Conservation (phyloP, 148 eudicot species). For the Chenopodium berlandieri region DNA sequence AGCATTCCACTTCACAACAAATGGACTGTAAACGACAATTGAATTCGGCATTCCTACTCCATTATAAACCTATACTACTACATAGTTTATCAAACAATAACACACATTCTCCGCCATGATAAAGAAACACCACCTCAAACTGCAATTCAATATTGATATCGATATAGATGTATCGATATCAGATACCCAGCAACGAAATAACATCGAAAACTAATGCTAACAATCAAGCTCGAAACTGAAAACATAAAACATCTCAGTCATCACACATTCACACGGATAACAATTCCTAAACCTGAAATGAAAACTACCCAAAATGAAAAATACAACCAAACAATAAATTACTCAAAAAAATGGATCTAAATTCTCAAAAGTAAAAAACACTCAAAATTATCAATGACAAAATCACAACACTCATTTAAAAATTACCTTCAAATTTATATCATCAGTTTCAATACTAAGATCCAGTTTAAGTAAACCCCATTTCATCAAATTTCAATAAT, state of each 20-base stretch:
- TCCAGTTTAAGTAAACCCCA: slow-evolving; percentile 25
- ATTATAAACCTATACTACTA: not conserved
- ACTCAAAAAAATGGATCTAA: slow-evolving; percentile 18
- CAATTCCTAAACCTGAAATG: not conserved
- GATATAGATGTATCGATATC: not conserved
- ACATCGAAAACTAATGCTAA: not conserved
- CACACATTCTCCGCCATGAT: not conserved
- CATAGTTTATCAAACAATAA: not conserved
- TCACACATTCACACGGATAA: not conserved
- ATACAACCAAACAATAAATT: not conserved
- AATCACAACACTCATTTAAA: not conserved
- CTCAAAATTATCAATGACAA: slow-evolving; percentile 12
- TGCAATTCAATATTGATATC: not conserved
- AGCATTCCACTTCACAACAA: not conserved
- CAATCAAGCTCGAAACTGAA: not conserved
- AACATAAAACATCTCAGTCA: not conserved
- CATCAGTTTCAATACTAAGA: slow-evolving; percentile 18
- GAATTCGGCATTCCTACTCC: not conserved
- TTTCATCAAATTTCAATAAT: not conserved
- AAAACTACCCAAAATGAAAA: not conserved
- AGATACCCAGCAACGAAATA: not conserved
- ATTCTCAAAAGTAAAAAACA: slow-evolving; percentile 6
- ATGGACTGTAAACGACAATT: not conserved
- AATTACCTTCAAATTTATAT: too few relatives aligned
- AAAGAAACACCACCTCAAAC: not conserved